Evolutionary conservation across 73 alveolate species (phyloP).

Genomic region (Breviolum minutum): DNA sequence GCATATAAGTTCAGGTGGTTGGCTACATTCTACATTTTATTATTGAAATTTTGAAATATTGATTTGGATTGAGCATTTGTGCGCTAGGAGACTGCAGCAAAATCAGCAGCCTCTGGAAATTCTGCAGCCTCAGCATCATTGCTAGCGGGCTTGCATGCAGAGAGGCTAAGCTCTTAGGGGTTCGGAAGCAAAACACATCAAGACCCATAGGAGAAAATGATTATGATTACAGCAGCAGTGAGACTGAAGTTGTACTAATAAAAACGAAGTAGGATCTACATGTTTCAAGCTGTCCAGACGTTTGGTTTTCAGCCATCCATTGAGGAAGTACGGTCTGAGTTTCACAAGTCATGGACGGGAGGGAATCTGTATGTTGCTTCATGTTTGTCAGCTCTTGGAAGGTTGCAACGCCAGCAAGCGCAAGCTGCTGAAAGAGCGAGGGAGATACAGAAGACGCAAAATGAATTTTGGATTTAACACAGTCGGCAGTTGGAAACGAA

Average conservation of each 20-base stretch:
- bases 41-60: no score
- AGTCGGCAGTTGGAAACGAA: neutral
- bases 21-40: no score
- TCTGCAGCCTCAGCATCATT: neutral
- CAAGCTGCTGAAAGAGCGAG: constrained; percentile 45
- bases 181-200: no score
- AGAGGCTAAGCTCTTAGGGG: constrained; percentile 1
- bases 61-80: no score
- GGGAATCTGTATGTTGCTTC: neutral
- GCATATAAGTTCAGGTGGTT: no score
- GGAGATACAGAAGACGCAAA: constrained; percentile 41
- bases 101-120: neutral
- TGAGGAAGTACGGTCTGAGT: no score
- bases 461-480: constrained; percentile 14
- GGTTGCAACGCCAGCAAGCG: constrained; percentile 75
- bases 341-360: no score
- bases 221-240: no score
- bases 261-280: neutral
- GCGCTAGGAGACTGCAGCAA: neutral
- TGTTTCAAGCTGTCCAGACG: neutral
- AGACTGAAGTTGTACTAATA: neutral
- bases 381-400: neutral
- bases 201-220: no score
- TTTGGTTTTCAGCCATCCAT: no score
- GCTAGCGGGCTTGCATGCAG: constrained; percentile 69